These are phyloP conservation scores for Laetiporus sulphureus DNA, from an alignment of 1,284 basidiomycete genomes.

Conservation along the genomic window DNA sequence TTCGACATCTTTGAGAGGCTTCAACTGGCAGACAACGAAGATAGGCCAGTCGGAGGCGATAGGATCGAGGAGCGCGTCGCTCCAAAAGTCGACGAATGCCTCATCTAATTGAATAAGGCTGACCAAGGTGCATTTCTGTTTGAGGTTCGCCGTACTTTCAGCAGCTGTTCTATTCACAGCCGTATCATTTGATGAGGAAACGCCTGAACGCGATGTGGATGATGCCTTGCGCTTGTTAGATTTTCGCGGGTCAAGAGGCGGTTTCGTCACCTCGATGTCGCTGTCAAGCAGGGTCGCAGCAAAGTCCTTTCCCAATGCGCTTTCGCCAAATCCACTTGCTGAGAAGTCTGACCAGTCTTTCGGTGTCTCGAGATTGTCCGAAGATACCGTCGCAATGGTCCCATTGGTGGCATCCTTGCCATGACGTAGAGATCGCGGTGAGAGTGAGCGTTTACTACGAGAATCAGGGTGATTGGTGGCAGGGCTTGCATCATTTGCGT, in stretches of 20 bases:
- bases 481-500: slow-evolving; percentile 1
- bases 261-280: slow-evolving; percentile 53
- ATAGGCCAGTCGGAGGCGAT: slow-evolving; percentile 55
- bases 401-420: slow-evolving; percentile 16
- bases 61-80: slow-evolving; percentile 60
- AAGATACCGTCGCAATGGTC: slow-evolving; percentile 2
- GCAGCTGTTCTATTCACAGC: slow-evolving; percentile 9
- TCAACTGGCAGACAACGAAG: slow-evolving; percentile 64
- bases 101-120: slow-evolving; percentile 59
- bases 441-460: slow-evolving; percentile 19
- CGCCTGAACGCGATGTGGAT: slow-evolving; percentile 16
- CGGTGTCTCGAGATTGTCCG: slow-evolving; percentile 13
- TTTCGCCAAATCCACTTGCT: slow-evolving; percentile 52
- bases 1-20: slow-evolving; percentile 22
- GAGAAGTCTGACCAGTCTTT: slow-evolving; percentile 47
- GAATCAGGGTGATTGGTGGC: slow-evolving; percentile 11
- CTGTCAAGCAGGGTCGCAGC: slow-evolving; percentile 50
- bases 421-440: slow-evolving; percentile 14
- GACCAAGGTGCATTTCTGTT: slow-evolving; percentile 38
- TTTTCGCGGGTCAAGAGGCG: slow-evolving; percentile 26
- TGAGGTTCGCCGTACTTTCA: slow-evolving; percentile 16
- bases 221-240: slow-evolving; percentile 25
- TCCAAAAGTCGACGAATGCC: slow-evolving; percentile 75
- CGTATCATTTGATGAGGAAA: slow-evolving; percentile 23
- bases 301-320: slow-evolving; percentile 36